Evolutionary conservation across 345 rosid genomes (phyloP), one percentile per base, ranked within the genome.

Genomic region (Jatropha curcas): DNA sequence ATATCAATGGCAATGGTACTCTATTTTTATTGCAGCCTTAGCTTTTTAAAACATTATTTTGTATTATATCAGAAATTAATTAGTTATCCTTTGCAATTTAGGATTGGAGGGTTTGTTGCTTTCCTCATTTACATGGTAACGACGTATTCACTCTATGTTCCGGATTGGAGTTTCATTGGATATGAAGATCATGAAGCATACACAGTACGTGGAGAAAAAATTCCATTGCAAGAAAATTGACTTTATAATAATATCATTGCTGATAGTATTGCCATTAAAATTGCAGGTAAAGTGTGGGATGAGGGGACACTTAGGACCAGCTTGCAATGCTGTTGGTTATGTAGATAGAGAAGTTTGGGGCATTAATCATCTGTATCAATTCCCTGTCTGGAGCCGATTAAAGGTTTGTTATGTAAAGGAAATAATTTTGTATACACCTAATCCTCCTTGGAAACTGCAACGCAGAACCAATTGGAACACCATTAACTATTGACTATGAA

Each of bases 251-350:
- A 14, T 48, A 5, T 19, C 16, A 25, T 14, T 30, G 1, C 52
- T 39, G 16, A 31, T 13, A 4, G 6, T 43, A 0, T 39, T 24
- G 22, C 67, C 13, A 34, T n/a, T 31, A 46, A 16, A 17, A 51
- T 77, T 61, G n/a, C 68, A 89, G 94, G 88, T 89, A 4, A 81
- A 80, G 65, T 89, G 91, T 79, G 91, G 88, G 72, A 89, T 85
- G 86, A 82, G 93, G 77, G 91, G 93, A 27, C 93, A 85, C 75
- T 68, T 89, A 22, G 91, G 91, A 59, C 91, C 93, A 1, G 93
- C 88, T 19, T 89, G 91, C 84, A 89, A 89, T 65, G 89, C 88
- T n/a, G 89, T 87, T 25, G 89, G 93, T 41, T 79, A 78, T 20
- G 86, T 89, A 6, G 93, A 89, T 72, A 62, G 89, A 59, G 70